These are phyloP conservation scores for Trichoderma polysporum DNA, from an alignment of 2,329 filamentous ascomycete genomes.

Conservation along the genomic window DNA sequence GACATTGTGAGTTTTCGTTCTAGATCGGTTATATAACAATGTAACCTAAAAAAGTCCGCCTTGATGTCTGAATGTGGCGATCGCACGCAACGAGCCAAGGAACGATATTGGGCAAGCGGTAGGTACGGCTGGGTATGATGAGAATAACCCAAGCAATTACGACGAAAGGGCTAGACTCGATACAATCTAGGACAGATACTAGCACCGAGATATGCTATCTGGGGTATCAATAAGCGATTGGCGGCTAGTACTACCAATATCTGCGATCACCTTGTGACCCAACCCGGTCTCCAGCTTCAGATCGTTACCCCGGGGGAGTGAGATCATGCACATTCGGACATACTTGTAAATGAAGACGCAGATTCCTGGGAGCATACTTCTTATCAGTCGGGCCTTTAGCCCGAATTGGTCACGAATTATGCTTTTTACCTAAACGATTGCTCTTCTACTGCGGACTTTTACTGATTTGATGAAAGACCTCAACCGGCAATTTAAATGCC, in stretches of 20 bases:
- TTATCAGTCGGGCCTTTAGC: neutral
- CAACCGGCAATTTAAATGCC: neutral
- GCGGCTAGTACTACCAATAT: neutral
- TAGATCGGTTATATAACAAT: neutral
- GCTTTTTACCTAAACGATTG: neutral
- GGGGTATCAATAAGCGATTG: neutral
- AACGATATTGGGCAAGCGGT: neutral
- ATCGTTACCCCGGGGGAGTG: neutral
- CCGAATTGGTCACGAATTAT: neutral
- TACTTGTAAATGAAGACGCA: neutral
- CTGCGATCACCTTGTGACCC: neutral
- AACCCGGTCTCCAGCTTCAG: neutral
- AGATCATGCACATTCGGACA: slow-evolving; percentile 7
- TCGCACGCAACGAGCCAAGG: slow-evolving; percentile 16
- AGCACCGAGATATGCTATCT: neutral
- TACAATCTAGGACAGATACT: neutral
- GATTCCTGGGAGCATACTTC: neutral
- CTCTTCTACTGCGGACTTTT: neutral
- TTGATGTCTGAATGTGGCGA: slow-evolving; percentile 3
- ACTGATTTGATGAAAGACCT: neutral
- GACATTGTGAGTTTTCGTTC: neutral
- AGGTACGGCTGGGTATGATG: slow-evolving; percentile 12
- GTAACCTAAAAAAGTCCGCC: neutral
- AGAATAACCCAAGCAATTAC: slow-evolving; percentile 20
- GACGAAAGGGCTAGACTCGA: slow-evolving; percentile 19